phyloP scores from a whole-genome alignment of 768 basidiomycete species.

The Guyanaporus albipodus region DNA sequence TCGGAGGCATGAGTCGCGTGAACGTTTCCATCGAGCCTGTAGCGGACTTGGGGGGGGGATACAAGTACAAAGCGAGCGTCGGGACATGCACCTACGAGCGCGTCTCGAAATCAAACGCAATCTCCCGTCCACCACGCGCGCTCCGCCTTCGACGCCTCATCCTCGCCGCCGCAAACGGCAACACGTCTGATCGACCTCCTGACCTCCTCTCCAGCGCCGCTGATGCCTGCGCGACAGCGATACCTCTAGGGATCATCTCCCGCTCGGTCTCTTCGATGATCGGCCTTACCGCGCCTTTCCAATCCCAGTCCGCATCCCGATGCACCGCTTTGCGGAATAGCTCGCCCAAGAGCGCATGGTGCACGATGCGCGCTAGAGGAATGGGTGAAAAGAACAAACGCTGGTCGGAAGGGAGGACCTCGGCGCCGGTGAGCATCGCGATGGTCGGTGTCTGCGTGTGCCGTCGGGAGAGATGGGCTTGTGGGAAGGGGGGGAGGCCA shows the following conservation, averaged over 20 bases:
- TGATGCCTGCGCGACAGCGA: neutral
- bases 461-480: neutral
- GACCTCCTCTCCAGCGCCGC: neutral
- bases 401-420: neutral
- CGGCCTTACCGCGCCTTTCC: conserved; percentile 11
- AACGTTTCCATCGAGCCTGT: no score
- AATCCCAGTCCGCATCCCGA: conserved; percentile 20
- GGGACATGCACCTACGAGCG: no score
- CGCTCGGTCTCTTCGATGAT: conserved; percentile 17
- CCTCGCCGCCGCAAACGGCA: conserved; percentile 25
- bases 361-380: conserved; percentile 22
- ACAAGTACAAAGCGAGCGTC: no score
- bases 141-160: conserved; percentile 18
- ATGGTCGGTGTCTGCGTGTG: conserved; percentile 10
- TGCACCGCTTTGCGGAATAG: conserved; percentile 21
- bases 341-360: conserved; percentile 16
- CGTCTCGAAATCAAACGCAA: conserved; percentile 10
- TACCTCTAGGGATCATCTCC: conserved; percentile 19
- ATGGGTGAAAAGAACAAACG: conserved; percentile 15
- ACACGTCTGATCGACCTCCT: neutral
- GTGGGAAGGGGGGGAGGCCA: neutral
- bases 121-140: conserved; percentile 19
- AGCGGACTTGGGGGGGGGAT: no score
- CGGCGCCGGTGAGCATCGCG: conserved; percentile 16
- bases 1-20: no score